phyloP scores from a whole-genome alignment of 2,329 filamentous ascomycete species.

The Gyromitra esculenta region DNA sequence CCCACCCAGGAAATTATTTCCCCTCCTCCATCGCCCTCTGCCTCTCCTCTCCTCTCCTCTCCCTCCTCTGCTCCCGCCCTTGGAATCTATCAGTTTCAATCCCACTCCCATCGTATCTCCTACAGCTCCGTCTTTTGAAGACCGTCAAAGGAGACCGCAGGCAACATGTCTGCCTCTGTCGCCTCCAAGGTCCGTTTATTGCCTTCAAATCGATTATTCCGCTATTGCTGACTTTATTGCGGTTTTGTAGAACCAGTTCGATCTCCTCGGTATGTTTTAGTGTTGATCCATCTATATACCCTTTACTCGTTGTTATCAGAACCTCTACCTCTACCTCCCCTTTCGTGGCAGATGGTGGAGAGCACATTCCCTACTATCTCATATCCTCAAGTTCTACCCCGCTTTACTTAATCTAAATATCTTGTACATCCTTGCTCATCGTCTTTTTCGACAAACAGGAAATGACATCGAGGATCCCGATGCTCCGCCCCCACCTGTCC shows the following conservation, averaged over 20 bases:
- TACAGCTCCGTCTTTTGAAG: conserved; percentile 47
- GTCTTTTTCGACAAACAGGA: conserved; percentile 63
- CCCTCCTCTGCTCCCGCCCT: conserved; percentile 22
- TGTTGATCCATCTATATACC: conserved; percentile 19
- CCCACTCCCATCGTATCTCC: conserved; percentile 30
- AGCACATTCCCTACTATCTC: neutral
- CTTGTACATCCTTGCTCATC: conserved; percentile 44
- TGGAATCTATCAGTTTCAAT: conserved; percentile 20
- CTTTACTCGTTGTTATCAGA: conserved; percentile 53
- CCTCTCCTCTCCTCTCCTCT: conserved; percentile 14
- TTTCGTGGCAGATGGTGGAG: neutral
- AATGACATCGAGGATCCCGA: conserved; percentile 75
- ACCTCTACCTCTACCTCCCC: conserved; percentile 44
- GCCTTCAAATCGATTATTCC: conserved; percentile 43
- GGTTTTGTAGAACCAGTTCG: conserved; percentile 84
- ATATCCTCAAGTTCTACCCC: conserved; percentile 29
- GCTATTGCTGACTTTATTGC: conserved; percentile 60
- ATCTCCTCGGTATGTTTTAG: conserved; percentile 85
- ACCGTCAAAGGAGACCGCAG: conserved; percentile 57
- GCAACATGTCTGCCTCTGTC: conserved; percentile 60
- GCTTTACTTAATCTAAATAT: conserved; percentile 58
- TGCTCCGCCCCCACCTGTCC: conserved; percentile 79
- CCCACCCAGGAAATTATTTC: conserved; percentile 44
- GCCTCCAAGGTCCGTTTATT: conserved; percentile 60
- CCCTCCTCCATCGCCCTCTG: conserved; percentile 45